Conservation (phyloP, 1,284 basidiomycete species). For the Trichosporon faecale region DNA sequence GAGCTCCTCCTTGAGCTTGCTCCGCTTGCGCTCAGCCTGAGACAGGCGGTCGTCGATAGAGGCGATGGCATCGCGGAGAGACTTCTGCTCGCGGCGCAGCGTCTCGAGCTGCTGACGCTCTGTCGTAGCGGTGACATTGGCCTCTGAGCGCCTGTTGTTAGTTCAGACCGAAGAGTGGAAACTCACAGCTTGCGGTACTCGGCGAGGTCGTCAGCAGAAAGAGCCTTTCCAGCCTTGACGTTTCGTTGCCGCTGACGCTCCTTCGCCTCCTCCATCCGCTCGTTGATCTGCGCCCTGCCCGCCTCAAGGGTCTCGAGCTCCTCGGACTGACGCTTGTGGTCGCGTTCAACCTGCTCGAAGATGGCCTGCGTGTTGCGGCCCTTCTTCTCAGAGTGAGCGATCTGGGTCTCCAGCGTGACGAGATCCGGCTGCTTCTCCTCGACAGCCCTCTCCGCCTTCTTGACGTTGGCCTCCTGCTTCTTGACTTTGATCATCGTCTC, state of each 20-base stretch:
- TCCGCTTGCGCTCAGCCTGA: constrained; percentile 62
- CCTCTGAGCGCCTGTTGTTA: constrained; percentile 41
- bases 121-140: constrained; percentile 72
- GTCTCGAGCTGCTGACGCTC: constrained; percentile 84
- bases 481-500: constrained; percentile 68
- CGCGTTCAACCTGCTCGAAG: constrained; percentile 65
- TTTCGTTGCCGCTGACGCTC: constrained; percentile 73
- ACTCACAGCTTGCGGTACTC: constrained; percentile 81
- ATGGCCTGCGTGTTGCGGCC: constrained; percentile 65
- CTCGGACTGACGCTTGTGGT: constrained; percentile 64
- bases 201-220: constrained; percentile 77
- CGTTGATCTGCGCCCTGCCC: constrained; percentile 67
- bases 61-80: constrained; percentile 61
- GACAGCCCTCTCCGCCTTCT: constrained; percentile 75
- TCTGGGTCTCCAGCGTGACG: constrained; percentile 77
- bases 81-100: constrained; percentile 78
- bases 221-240: constrained; percentile 65
- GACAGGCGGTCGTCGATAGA: constrained; percentile 61
- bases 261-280: constrained; percentile 71
- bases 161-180: too few species aligned
- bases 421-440: constrained; percentile 83
- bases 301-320: constrained; percentile 61
- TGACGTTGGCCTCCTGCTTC: constrained; percentile 71
- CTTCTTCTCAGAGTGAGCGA: constrained; percentile 78
- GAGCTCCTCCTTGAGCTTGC: constrained; percentile 64